Evolutionary conservation across 495 filamentous ascomycete genomes (phyloP).

Genomic region (Cetradonia linearis): DNA sequence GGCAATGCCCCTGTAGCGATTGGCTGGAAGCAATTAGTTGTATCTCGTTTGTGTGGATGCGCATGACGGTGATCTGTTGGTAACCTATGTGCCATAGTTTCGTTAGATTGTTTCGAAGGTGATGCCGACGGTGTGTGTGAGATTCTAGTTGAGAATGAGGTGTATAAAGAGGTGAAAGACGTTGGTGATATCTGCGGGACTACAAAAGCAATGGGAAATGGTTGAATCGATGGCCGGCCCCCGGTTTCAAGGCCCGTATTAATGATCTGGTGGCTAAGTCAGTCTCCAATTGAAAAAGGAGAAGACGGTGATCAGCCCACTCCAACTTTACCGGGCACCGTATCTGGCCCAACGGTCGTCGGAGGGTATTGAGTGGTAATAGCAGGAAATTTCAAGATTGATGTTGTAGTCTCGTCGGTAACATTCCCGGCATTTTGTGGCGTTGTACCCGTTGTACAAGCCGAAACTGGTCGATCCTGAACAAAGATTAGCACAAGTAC

Average conservation of each 20-base stretch:
- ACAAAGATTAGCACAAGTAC: slow-evolving; percentile 1
- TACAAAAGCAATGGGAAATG: slow-evolving; percentile 29
- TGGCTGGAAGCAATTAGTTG: slow-evolving; percentile 45
- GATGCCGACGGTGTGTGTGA: slow-evolving; percentile 16
- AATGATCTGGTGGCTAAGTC: slow-evolving; percentile 26
- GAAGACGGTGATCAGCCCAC: not conserved
- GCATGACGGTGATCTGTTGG: slow-evolving; percentile 30
- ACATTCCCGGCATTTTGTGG: not conserved
- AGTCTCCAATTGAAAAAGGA: not conserved
- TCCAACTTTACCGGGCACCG: not conserved
- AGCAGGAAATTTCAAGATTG: not conserved
- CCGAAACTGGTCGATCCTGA: not conserved
- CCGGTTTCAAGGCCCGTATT: slow-evolving; percentile 34
- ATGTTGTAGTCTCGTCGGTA: not conserved
- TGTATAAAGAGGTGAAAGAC: not conserved
- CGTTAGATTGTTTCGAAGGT: not conserved
- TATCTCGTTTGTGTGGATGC: slow-evolving; percentile 27
- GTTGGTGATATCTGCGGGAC: slow-evolving; percentile 7
- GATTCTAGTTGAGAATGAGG: not conserved
- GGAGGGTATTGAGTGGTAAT: not conserved
- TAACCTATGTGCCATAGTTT: slow-evolving; percentile 7
- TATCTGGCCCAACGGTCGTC: not conserved
- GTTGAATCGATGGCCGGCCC: slow-evolving; percentile 33
- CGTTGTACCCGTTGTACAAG: not conserved
- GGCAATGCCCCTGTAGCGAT: slow-evolving; percentile 52